Conservation (phyloP, 306 rosid genomes). For the Castanea sativa region DNA sequence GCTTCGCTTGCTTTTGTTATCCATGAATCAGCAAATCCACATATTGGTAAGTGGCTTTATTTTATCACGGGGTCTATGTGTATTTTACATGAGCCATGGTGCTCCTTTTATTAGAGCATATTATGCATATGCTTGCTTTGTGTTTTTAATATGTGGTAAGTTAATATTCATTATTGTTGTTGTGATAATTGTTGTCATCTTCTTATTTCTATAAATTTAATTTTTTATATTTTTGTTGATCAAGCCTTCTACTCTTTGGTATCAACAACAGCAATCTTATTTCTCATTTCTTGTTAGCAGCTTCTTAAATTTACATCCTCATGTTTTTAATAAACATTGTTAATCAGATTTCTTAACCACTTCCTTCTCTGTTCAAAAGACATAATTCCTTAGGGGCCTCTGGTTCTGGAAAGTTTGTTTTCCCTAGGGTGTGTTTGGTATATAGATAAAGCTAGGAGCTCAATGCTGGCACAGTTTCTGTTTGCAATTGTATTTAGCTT, state of each 20-base stretch:
- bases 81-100: neutral
- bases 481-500: constrained; percentile 2
- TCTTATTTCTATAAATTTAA: neutral
- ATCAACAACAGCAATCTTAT: neutral
- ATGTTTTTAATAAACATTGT: neutral
- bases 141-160: neutral
- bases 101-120: neutral
- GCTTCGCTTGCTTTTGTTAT: constrained; percentile 92
- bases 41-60: constrained; percentile 66
- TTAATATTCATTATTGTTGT: neutral
- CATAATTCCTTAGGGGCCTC: neutral
- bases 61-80: neutral
- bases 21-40: constrained; percentile 98
- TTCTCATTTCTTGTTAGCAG: neutral
- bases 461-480: neutral
- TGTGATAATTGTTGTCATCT: neutral
- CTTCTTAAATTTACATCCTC: neutral
- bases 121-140: neutral
- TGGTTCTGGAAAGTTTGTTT: neutral
- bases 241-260: neutral
- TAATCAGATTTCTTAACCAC: neutral
- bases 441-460: neutral
- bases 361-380: neutral
- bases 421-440: neutral
- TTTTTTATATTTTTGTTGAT: neutral